phyloP scores from a whole-genome alignment of 176 grass and related monocot genomes.

The Puccinellia tenuiflora region DNA sequence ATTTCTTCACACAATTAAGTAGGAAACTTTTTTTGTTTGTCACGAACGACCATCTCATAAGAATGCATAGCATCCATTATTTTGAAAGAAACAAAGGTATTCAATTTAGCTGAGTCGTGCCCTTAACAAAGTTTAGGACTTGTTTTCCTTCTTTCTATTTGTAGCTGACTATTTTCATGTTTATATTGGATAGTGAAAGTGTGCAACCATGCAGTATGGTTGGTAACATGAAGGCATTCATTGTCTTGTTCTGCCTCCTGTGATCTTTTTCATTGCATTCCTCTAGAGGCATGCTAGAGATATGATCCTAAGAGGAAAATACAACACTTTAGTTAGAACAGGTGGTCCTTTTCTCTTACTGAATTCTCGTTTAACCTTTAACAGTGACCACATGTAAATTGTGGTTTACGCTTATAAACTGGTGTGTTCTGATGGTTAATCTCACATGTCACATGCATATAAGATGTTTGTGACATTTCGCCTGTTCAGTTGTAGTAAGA shows the following conservation, averaged over 20 bases:
- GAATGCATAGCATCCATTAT: neutral
- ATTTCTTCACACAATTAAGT: neutral
- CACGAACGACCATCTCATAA: neutral
- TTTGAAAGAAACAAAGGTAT: neutral
- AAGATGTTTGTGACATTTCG: neutral
- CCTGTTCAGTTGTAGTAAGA: neutral
- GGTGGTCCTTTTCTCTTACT: neutral
- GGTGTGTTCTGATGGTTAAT: slow-evolving; percentile 12
- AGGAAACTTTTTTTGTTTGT: neutral
- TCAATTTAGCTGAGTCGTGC: neutral
- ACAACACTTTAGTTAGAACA: neutral
- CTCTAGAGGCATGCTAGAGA: slow-evolving; percentile 8
- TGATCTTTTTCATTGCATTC: neutral
- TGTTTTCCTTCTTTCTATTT: slow-evolving; percentile 14
- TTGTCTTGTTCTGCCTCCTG: slow-evolving; percentile 3
- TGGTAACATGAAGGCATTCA: slow-evolving; percentile 7
- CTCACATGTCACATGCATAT: neutral
- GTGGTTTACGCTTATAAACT: neutral
- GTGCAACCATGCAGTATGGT: neutral
- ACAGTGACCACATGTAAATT: neutral
- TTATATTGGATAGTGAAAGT: slow-evolving; percentile 20
- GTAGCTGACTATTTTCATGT: neutral
- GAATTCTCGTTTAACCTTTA: slow-evolving; percentile 1
- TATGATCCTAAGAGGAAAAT: slow-evolving; percentile 2
- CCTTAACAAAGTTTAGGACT: neutral